Evolutionary conservation across 768 basidiomycete species (phyloP), one percentile per base, ranked within the genome.

Genomic region (Suillus subalutaceus): DNA sequence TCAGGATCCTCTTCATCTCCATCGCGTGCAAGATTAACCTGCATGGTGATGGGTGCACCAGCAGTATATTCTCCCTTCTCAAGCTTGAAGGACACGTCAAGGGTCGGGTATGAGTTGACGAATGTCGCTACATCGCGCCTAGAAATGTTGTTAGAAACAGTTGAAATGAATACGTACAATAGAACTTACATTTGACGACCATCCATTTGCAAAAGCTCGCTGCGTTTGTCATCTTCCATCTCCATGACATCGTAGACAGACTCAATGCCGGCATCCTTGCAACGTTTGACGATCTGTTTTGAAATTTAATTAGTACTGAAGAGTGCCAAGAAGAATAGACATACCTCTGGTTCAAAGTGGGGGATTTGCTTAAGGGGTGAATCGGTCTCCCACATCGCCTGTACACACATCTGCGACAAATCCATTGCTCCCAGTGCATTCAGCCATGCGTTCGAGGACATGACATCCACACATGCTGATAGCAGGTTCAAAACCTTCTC

Each of bases 201-300:
- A 63, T 90, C 88, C 93, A 99, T 95, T 72, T 90, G 88, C 37
- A 99, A 79, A 30, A 98, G 79, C 63, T 88, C 81, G 65, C 87
- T 92, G 43, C 97, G 86, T 73, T 93, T 85, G 66, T 92, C 91
- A 71, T 98, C 97, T 73, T 99, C 97, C 88, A 99, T 89, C 76
- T 99, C 97, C 93, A 98, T 97, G 68, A 99, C 85, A 74, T 99
- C 97, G 75, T 98, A 97, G 0, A 99, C 96, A 1, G 93, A 92
- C 66, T 94, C 93, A 63, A 97, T 82, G 9, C 86, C 86, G 8
- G 89, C 91, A 0, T 84, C 86, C 74, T 92, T 92, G 82, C 96
- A 98, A 12, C 96, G 88, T 72, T 88, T 86, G 74, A 99, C 81
- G 52, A 92, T 88, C 90, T 93, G 68, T 2, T 37, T 62, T 53